A percentile compares a stretch with the other conserved stretches of the same genome.
phyloP scores from a whole-genome alignment of 495 filamentous ascomycete species.

The Hypoxylon intermedium region DNA sequence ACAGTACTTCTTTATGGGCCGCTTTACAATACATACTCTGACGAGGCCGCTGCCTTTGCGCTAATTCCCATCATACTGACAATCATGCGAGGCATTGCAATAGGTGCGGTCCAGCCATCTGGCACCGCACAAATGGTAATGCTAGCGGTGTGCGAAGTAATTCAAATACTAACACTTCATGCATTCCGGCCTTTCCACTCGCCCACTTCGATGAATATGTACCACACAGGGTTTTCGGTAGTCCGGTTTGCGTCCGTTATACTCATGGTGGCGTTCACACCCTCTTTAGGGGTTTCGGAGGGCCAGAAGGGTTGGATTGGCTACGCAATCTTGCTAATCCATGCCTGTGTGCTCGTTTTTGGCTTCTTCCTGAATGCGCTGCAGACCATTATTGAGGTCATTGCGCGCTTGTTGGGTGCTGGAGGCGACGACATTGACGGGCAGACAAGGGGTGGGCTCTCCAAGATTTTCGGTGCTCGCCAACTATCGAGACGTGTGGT shows the following conservation, averaged over 20 bases:
- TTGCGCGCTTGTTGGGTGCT: conserved; percentile 78
- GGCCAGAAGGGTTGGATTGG: conserved; percentile 91
- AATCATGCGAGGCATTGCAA: conserved; percentile 83
- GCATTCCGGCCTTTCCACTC: conserved; percentile 89
- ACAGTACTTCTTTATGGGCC: conserved; percentile 91
- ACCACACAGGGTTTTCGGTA: conserved; percentile 83
- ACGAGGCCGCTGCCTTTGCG: conserved; percentile 83
- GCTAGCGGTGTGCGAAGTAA: conserved; percentile 91
- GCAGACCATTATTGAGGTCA: conserved; percentile 87
- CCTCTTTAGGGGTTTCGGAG: conserved; percentile 76
- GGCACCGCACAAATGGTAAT: conserved; percentile 92
- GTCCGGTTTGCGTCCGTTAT: conserved; percentile 80
- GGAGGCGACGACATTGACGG: conserved; percentile 75
- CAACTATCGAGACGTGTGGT: conserved; percentile 81
- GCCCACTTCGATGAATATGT: conserved; percentile 96
- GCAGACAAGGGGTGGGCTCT: conserved; percentile 83
- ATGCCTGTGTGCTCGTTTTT: conserved; percentile 86
- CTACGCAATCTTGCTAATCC: conserved; percentile 86
- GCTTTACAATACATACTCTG: conserved; percentile 97
- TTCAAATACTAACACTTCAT: conserved; percentile 84
- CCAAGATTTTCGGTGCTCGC: conserved; percentile 90
- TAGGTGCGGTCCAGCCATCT: conserved; percentile 90
- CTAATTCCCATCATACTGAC: conserved; percentile 83
- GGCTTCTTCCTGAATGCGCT: conserved; percentile 93
- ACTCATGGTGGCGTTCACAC: conserved; percentile 86